These are phyloP conservation scores for Rhizopogon vulgaris DNA, from an alignment of 768 basidiomycete genomes.

Conservation along the genomic window DNA sequence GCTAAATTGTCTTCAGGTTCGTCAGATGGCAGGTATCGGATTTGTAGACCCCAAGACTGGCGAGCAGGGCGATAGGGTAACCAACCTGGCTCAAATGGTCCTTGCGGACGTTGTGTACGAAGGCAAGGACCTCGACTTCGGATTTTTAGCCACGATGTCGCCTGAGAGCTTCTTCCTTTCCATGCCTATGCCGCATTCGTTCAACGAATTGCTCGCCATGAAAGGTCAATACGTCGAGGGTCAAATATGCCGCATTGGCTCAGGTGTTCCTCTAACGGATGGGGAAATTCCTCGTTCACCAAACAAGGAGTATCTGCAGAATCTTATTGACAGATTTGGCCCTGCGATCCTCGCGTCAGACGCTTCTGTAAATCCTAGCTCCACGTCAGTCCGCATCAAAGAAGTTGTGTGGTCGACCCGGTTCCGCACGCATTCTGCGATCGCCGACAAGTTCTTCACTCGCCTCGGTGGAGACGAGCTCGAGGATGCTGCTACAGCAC, in stretches of 20 bases:
- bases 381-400: constrained; percentile 25
- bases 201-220: constrained; percentile 13
- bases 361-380: constrained; percentile 26
- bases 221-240: neutral
- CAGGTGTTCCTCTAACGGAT: constrained; percentile 28
- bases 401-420: constrained; percentile 40
- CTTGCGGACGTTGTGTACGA: constrained; percentile 42
- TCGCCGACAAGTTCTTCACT: constrained; percentile 34
- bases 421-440: constrained; percentile 39
- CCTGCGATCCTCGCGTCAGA: constrained; percentile 29
- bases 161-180: constrained; percentile 28
- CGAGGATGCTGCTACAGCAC: neutral
- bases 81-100: constrained; percentile 32
- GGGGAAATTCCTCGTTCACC: constrained; percentile 33
- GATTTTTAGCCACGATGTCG: constrained; percentile 19
- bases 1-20: constrained; percentile 28
- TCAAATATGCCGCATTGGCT: constrained; percentile 34
- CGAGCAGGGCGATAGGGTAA: constrained; percentile 14
- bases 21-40: constrained; percentile 32
- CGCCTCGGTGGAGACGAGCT: constrained; percentile 15
- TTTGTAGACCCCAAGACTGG: constrained; percentile 38
- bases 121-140: neutral
- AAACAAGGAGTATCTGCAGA: constrained; percentile 37
- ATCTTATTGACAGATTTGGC: constrained; percentile 35
- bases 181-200: constrained; percentile 30